Evolutionary conservation across 345 rosid genomes (phyloP).

Genomic region (Pugionium cornutum): DNA sequence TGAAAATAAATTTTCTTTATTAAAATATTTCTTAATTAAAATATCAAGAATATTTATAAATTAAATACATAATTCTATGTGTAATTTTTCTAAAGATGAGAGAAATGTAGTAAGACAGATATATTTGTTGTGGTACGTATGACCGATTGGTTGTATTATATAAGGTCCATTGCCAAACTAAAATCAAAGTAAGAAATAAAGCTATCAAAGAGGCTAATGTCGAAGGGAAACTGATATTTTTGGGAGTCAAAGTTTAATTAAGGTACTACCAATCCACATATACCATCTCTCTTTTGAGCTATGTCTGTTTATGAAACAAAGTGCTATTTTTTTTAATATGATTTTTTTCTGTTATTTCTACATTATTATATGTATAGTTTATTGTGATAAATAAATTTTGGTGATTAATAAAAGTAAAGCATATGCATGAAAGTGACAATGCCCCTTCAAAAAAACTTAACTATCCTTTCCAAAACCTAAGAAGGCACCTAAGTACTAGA

Average conservation of each 20-base stretch:
- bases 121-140: constrained; percentile 2
- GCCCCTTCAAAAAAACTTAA: constrained; percentile 40
- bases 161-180: constrained; percentile 2
- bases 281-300: constrained; percentile 12
- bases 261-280: constrained; percentile 18
- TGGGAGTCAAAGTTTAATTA: constrained; percentile 8
- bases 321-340: constrained; percentile 13
- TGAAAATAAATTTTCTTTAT: no score
- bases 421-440: constrained; percentile 38
- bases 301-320: constrained; percentile 28
- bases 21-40: no score
- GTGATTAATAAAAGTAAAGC: constrained; percentile 19
- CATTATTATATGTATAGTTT: constrained; percentile 12
- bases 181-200: not conserved
- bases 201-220: not conserved
- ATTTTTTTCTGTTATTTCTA: not conserved
- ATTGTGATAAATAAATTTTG: constrained; percentile 33
- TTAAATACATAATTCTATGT: not conserved
- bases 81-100: not conserved
- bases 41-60: no score
- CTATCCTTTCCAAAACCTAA: constrained; percentile 43
- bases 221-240: not conserved
- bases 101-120: not conserved
- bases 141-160: not conserved
- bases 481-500: constrained; percentile 36